Base-by-base conservation (phyloP, 2,329 filamentous ascomycete species). In the Penicillium hordei region DNA sequence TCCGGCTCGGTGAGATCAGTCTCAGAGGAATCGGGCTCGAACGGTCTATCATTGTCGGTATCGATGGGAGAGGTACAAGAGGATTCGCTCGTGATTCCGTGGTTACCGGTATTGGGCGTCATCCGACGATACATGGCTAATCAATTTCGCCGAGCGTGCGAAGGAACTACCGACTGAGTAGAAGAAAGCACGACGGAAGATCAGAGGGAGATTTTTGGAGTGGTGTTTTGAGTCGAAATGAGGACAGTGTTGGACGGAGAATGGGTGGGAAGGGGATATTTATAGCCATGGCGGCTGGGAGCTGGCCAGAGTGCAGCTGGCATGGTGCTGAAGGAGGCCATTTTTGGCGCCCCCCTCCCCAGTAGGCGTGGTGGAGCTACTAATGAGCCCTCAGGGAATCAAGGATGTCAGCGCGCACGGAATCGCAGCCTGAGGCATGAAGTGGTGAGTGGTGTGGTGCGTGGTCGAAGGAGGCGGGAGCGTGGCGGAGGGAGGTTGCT, bases 401-500 rank as follows among this genome's bases (percentile, higher is more conserved):
- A 0, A 46, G 44, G 44, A 46, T 33, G 9, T 48, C 1, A 34
- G 31, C 31, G 31, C 31, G 15, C 21, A 36, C 31, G 45, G 36
- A 12, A 48, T 48, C 15, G 45, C 31, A 4, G 45, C 5, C 45
- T 48, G 19, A 60, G 58, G 58, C 42, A 50, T 5, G 12, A 48
- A 53, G 43, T 12, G 34, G 43, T 58, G 34, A 21, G 45, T 45
- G 45, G 39, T 45, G 34, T 34, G 55, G 25, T 25, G 5, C 25
- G 27, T 60, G 45, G 49, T 57, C 42, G 38, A 58, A 60, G n/a
- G n/a, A n/a, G 29, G 51, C 58, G 43, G 55, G 58, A 58, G 58
- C 46, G 58, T 60, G 51, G 55, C 58, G 51, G 58, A 60, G 52
- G 48, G 51, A 55, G 42, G 55, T 58, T 60, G 55, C 58, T 60